A percentile compares a stretch with the other conserved stretches of the same genome.
Evolutionary conservation across 768 basidiomycete genomes (phyloP).

Genomic region (Lepiota brunneoincarnata): DNA sequence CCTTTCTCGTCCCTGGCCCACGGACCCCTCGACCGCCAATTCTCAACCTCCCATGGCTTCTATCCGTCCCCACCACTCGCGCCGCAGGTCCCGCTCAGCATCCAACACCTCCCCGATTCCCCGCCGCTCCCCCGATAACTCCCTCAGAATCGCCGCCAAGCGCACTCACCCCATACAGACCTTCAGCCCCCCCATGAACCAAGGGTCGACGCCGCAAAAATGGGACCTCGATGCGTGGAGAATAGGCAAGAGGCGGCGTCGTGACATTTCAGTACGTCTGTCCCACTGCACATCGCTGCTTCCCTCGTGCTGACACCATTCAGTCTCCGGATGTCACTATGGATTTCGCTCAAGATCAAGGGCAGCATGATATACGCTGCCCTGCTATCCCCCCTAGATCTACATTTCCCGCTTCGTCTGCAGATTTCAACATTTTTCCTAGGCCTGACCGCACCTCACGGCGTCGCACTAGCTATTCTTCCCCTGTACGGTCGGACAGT

Average conservation of each 20-base stretch:
- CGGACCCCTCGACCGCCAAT: slow-evolving; percentile 13
- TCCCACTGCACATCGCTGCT: not conserved
- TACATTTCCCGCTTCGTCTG: slow-evolving; percentile 44
- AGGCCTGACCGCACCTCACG: slow-evolving; percentile 14
- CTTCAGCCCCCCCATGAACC: slow-evolving; percentile 25
- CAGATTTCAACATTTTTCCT: slow-evolving; percentile 46
- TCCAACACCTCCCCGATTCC: slow-evolving; percentile 25
- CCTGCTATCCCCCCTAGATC: slow-evolving; percentile 18
- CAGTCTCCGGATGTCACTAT: slow-evolving; percentile 5
- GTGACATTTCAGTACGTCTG: slow-evolving; percentile 39
- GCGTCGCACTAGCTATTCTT: slow-evolving; percentile 10
- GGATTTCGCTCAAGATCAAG: slow-evolving; percentile 10
- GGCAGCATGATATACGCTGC: slow-evolving; percentile 26
- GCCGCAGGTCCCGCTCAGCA: slow-evolving; percentile 55
- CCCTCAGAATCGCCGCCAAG: slow-evolving; percentile 45
- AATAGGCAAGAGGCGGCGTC: slow-evolving; percentile 52
- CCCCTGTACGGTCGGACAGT: slow-evolving; percentile 3
- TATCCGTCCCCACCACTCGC: slow-evolving; percentile 31
- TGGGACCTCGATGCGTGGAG: slow-evolving; percentile 55
- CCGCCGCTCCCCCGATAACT: slow-evolving; percentile 26
- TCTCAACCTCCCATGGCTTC: slow-evolving; percentile 26
- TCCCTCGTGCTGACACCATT: slow-evolving; percentile 3
- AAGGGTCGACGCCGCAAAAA: slow-evolving; percentile 30
- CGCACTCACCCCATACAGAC: slow-evolving; percentile 42
- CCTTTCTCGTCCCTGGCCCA: not conserved